phyloP scores from a whole-genome alignment of 139 green algal genomes.

The Eudorina sp. region DNA sequence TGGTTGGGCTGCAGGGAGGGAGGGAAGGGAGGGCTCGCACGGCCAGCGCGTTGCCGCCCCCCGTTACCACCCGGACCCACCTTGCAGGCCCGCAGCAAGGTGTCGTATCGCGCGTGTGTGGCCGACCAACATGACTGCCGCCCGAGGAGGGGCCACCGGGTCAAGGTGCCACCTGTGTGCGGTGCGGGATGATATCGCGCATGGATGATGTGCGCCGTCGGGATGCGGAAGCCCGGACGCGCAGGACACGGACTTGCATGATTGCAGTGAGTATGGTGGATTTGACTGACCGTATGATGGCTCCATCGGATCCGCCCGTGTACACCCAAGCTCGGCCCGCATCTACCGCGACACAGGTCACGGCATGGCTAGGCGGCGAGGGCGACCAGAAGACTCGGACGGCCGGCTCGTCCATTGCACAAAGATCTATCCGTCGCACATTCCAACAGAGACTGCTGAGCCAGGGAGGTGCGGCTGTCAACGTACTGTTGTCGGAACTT shows the following conservation, averaged over 20 bases:
- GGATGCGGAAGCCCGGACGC: background rate
- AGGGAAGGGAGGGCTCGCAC: no score
- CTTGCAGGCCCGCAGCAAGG: background rate
- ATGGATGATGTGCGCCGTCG: background rate
- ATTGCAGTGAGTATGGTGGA: background rate
- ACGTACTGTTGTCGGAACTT: no score
- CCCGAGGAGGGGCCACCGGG: background rate
- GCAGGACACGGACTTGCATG: no score
- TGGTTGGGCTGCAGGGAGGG: no score
- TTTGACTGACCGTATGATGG: conserved; percentile 4
- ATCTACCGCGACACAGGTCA: background rate
- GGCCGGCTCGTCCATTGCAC: background rate
- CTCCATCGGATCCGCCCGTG: background rate
- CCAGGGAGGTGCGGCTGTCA: no score
- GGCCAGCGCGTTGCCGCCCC: no score
- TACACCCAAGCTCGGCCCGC: background rate
- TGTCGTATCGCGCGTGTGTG: conserved; percentile 12
- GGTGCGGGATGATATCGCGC: no score
- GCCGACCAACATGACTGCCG: background rate
- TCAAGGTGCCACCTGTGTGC: conserved; percentile 17
- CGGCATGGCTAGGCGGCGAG: background rate
- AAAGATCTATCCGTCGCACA: background rate
- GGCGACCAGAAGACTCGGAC: conserved; percentile 10
- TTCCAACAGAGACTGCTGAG: no score
- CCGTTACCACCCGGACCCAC: no score